Percentiles rank a stretch among this genome's conserved stretches.
Evolutionary conservation across 2,329 filamentous ascomycete species (phyloP).

Genomic region (Apiospora malaysiana): DNA sequence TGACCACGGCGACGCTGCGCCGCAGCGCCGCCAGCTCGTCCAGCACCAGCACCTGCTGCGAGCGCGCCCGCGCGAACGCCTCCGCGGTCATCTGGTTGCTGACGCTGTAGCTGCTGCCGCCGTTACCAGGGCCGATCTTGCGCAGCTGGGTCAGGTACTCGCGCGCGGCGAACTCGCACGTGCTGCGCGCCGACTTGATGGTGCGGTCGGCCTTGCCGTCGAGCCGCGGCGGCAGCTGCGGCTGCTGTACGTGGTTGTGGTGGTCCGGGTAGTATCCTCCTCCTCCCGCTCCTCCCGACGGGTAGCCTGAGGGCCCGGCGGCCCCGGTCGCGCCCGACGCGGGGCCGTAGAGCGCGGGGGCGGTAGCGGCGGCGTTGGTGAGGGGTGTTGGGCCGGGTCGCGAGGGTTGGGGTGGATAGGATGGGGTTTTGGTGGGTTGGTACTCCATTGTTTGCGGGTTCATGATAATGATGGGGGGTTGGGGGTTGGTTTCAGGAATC

Average conservation of each 20-base stretch:
- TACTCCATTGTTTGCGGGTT: conserved; percentile 27
- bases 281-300: neutral
- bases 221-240: neutral
- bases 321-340: neutral
- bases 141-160: conserved; percentile 43
- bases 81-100: conserved; percentile 47
- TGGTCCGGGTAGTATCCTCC: neutral
- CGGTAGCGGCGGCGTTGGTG: neutral
- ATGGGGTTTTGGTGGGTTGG: conserved; percentile 14
- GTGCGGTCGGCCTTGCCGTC: conserved; percentile 23
- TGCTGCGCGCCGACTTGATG: conserved; percentile 32
- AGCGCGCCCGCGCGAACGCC: conserved; percentile 49
- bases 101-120: conserved; percentile 28
- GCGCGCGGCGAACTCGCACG: conserved; percentile 40
- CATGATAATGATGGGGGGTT: too few species aligned
- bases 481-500: neutral
- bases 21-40: conserved; percentile 52
- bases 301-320: neutral
- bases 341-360: neutral
- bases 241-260: neutral
- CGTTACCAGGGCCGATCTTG: conserved; percentile 30
- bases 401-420: neutral
- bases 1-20: conserved; percentile 49
- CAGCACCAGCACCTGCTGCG: conserved; percentile 49
- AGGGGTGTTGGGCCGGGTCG: neutral